Conservation (phyloP, 2,329 filamentous ascomycete genomes). For the Paecilomyces fulvus region DNA sequence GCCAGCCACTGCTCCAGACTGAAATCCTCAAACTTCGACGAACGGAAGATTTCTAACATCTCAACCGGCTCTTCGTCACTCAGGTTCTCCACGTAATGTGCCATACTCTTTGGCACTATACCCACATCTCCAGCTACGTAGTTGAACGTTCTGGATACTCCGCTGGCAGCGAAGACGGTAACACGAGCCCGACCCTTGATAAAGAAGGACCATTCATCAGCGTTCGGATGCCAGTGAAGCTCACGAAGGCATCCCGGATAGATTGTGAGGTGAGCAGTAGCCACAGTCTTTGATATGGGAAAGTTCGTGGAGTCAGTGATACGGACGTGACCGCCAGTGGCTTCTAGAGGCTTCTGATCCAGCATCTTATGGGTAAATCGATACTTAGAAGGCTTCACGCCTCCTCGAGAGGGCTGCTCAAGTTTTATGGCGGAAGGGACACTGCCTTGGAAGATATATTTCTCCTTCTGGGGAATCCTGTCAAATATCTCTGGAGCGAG, state of each 20-base stretch:
- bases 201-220: slow-evolving; percentile 75
- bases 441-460: slow-evolving; percentile 67
- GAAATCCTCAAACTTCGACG: slow-evolving; percentile 64
- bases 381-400: slow-evolving; percentile 60
- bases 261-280: slow-evolving; percentile 62
- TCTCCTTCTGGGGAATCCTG: slow-evolving; percentile 54
- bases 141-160: slow-evolving; percentile 64
- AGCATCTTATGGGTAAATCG: slow-evolving; percentile 64
- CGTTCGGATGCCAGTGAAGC: slow-evolving; percentile 75
- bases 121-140: slow-evolving; percentile 66
- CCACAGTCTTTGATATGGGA: slow-evolving; percentile 62
- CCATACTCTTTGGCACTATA: slow-evolving; percentile 67
- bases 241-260: slow-evolving; percentile 62
- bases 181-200: slow-evolving; percentile 61
- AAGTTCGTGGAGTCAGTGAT: slow-evolving; percentile 69
- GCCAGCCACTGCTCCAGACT: slow-evolving; percentile 69
- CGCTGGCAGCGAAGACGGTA: slow-evolving; percentile 65
- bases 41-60: slow-evolving; percentile 65
- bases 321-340: slow-evolving; percentile 59
- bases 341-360: slow-evolving; percentile 54
- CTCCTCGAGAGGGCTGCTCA: slow-evolving; percentile 49
- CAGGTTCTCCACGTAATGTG: slow-evolving; percentile 71
- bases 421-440: slow-evolving; percentile 54
- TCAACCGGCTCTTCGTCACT: slow-evolving; percentile 62
- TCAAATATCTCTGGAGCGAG: slow-evolving; percentile 59